Evolutionary conservation across 2,329 filamentous ascomycete species (phyloP).

Genomic region (Hymenoscyphus albidus): DNA sequence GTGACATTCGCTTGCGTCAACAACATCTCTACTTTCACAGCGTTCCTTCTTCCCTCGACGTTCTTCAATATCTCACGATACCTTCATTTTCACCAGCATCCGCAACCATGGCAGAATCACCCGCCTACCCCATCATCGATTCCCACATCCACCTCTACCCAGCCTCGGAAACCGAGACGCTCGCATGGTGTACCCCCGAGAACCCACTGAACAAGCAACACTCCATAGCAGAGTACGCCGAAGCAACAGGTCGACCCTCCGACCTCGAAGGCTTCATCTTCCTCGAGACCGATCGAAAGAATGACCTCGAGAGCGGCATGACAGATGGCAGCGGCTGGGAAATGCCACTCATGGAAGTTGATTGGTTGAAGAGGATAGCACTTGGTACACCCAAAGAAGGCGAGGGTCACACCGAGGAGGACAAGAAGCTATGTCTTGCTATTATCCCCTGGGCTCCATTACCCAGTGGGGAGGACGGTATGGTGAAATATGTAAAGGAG

Average conservation of each 20-base stretch:
- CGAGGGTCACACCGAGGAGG: constrained; percentile 53
- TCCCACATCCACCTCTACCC: constrained; percentile 90
- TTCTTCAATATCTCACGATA: neutral
- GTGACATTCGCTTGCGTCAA: neutral
- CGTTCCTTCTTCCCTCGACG: neutral
- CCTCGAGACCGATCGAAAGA: constrained; percentile 74
- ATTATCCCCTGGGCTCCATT: constrained; percentile 86
- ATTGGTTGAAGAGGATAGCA: constrained; percentile 63
- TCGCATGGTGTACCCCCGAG: constrained; percentile 63
- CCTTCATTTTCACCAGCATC: neutral
- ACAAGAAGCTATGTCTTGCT: constrained; percentile 58
- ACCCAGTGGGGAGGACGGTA: constrained; percentile 54
- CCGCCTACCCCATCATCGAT: constrained; percentile 64
- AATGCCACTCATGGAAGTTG: constrained; percentile 67
- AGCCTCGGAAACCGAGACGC: constrained; percentile 57
- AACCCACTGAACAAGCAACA: constrained; percentile 46
- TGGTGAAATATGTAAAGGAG: constrained; percentile 62
- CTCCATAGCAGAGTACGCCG: constrained; percentile 31
- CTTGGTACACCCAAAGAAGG: constrained; percentile 53
- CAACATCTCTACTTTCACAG: neutral
- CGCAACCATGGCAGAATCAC: constrained; percentile 31
- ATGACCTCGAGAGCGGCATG: constrained; percentile 48
- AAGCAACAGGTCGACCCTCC: constrained; percentile 31
- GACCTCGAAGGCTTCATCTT: constrained; percentile 70
- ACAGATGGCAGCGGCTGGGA: constrained; percentile 56